Percentiles rank a stretch among this genome's conserved stretches.
Conservation (phyloP, 2,329 filamentous ascomycete genomes). For the Diplodia scrobiculata region DNA sequence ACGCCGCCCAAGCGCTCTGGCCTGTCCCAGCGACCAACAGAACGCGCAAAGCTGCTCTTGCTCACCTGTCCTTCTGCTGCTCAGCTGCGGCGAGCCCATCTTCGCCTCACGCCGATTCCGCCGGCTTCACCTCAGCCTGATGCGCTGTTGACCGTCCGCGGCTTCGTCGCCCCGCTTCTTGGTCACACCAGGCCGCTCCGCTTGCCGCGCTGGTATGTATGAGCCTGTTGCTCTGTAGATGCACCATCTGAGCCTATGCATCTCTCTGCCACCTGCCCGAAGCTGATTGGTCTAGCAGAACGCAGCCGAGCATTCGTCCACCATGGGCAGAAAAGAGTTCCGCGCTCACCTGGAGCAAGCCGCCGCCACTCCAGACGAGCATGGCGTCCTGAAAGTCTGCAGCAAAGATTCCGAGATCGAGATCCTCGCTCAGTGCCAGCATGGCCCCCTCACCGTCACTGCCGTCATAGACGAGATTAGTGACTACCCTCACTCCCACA, state of each 20-base stretch:
- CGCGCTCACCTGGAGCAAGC: conserved; percentile 58
- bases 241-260: neutral
- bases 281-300: conserved; percentile 25
- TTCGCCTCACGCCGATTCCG: neutral
- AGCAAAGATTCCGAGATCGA: conserved; percentile 73
- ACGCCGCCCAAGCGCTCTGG: neutral
- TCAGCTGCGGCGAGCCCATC: neutral
- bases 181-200: neutral
- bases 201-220: neutral
- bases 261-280: neutral
- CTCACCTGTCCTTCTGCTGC: neutral
- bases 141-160: conserved; percentile 20
- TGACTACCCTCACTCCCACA: conserved; percentile 61
- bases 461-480: conserved; percentile 55
- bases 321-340: conserved; percentile 69
- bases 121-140: neutral
- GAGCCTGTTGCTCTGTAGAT: too few relatives aligned
- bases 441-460: conserved; percentile 43
- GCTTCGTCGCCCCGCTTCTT: neutral
- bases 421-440: conserved; percentile 57
- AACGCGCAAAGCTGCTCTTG: neutral
- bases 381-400: conserved; percentile 58
- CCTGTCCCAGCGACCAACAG: neutral
- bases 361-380: conserved; percentile 43
- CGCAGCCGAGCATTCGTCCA: conserved; percentile 29